Evolutionary conservation across 2,329 filamentous ascomycete species (phyloP).

Genomic region (Aspergillus felis): DNA sequence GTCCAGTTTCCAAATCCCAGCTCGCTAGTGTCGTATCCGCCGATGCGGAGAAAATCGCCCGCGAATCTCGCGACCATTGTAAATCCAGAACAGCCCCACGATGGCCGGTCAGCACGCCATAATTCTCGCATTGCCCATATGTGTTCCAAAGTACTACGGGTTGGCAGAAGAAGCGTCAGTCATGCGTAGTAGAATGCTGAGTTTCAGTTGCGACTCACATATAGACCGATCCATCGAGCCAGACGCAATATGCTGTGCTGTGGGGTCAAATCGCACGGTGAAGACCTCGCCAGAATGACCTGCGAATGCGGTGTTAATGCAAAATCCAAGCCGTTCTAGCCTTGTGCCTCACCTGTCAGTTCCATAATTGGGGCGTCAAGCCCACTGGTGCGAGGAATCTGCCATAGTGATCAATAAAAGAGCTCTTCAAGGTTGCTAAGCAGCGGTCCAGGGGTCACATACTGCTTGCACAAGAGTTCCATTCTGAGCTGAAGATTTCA

Average conservation of each 20-base stretch:
- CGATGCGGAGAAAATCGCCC: slow-evolving; percentile 84
- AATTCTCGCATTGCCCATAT: slow-evolving; percentile 90
- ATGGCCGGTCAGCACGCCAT: slow-evolving; percentile 82
- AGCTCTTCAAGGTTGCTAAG: background rate
- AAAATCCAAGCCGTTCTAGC: background rate
- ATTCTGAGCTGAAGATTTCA: slow-evolving; percentile 54
- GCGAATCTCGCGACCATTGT: slow-evolving; percentile 94
- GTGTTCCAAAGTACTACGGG: slow-evolving; percentile 85
- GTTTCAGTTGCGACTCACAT: slow-evolving; percentile 50
- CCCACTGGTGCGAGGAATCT: slow-evolving; percentile 76
- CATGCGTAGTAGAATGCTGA: background rate
- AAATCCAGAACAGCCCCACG: slow-evolving; percentile 87
- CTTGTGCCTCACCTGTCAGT: slow-evolving; percentile 58
- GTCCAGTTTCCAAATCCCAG: slow-evolving; percentile 92
- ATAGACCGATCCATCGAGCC: slow-evolving; percentile 94
- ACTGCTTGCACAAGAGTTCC: slow-evolving; percentile 65
- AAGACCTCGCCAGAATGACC: slow-evolving; percentile 80
- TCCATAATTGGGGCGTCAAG: slow-evolving; percentile 94
- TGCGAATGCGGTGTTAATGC: slow-evolving; percentile 17
- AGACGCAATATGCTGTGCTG: slow-evolving; percentile 84
- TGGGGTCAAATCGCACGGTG: slow-evolving; percentile 81
- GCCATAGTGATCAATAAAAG: slow-evolving; percentile 18
- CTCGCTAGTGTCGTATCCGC: slow-evolving; percentile 90
- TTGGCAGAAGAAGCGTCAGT: background rate
- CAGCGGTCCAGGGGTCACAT: slow-evolving; percentile 33